Base-by-base conservation (phyloP, 2,329 filamentous ascomycete species). In the Gnomoniopsis sp. region DNA sequence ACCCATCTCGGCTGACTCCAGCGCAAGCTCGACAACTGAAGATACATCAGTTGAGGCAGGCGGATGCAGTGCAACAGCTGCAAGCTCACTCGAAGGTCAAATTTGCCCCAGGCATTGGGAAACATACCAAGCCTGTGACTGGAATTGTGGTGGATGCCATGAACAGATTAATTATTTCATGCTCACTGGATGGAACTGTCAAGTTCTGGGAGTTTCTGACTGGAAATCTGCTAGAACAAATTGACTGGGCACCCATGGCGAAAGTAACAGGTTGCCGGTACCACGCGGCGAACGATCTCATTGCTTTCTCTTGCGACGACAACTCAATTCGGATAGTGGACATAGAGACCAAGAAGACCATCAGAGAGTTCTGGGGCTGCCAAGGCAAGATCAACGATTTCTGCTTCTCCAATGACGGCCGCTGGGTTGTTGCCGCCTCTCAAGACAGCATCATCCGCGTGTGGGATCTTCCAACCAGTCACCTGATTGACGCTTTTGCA, bases 181-280 rank as follows among this genome's bases (percentile, higher is more conserved):
- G 92, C 70, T 89, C 91, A 2, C 76, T 92, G 15, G 95, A 99
- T 72, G 95, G 95, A 34, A 96, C 89, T 72, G 82, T 98, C 67
- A 98, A 97, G 77, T 98, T 99, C 71, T 99, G 96, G 96, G 90
- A 96, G 64, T 96, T 99, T 63, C 74, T 86, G n/a, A 91, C 89
- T 0, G 95, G 93, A 8, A 83, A 85, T 48, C 80, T 98, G 2
- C 70, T 90, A 12, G 84, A 93, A 62, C 87, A 97, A 68, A 85
- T 98, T 53, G 87, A 93, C 71, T 96, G 92, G 89, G 85, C 88
- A 48, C 85, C 85, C 3, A 90, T 90, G 82, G 87, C 87, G 4
- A 83, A 87, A 49, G 87, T 96, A 54, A 90, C 86, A 0, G 86
- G 84, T 17, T 87, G 93, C 65, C 87, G 88, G 58, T 95, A 96